A percentile compares a stretch with the other conserved stretches of the same genome.
Evolutionary conservation across 306 rosid genomes (phyloP).

Genomic region (Spatholobus suberectus): DNA sequence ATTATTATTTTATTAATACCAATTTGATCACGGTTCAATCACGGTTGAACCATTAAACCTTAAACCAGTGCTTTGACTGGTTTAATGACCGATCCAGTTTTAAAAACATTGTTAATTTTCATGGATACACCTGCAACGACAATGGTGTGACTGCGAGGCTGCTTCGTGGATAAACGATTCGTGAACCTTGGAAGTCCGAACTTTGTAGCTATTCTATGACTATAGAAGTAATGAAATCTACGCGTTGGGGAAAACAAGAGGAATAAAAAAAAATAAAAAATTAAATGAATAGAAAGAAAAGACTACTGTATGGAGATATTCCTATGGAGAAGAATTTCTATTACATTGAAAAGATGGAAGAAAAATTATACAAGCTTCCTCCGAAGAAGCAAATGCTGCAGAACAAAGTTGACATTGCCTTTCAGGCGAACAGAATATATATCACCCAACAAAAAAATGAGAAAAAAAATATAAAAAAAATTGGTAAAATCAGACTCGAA

Average conservation of each 20-base stretch:
- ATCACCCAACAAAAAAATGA: slow-evolving; percentile 44
- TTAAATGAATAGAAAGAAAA: neutral
- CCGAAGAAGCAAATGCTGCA: slow-evolving; percentile 32
- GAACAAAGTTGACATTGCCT: slow-evolving; percentile 41
- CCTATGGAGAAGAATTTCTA: slow-evolving; percentile 50
- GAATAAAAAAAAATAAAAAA: neutral
- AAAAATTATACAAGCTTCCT: slow-evolving; percentile 49
- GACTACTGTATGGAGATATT: slow-evolving; percentile 35
- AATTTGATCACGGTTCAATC: no score
- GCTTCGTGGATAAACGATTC: neutral
- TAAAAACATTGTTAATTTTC: no score
- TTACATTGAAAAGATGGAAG: slow-evolving; percentile 31
- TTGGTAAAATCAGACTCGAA: slow-evolving; percentile 42
- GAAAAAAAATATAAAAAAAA: neutral
- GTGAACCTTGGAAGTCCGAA: slow-evolving; percentile 1
- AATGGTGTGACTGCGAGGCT: neutral
- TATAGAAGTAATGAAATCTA: slow-evolving; percentile 22
- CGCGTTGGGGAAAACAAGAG: neutral
- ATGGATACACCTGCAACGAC: neutral
- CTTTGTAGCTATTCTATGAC: neutral
- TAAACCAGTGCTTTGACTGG: no score
- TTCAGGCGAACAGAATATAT: slow-evolving; percentile 42
- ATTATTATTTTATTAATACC: no score
- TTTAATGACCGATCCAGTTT: no score
- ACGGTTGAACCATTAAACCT: no score